Evolutionary conservation across 306 rosid genomes (phyloP).

Genomic region (Lathyrus tuberosus): DNA sequence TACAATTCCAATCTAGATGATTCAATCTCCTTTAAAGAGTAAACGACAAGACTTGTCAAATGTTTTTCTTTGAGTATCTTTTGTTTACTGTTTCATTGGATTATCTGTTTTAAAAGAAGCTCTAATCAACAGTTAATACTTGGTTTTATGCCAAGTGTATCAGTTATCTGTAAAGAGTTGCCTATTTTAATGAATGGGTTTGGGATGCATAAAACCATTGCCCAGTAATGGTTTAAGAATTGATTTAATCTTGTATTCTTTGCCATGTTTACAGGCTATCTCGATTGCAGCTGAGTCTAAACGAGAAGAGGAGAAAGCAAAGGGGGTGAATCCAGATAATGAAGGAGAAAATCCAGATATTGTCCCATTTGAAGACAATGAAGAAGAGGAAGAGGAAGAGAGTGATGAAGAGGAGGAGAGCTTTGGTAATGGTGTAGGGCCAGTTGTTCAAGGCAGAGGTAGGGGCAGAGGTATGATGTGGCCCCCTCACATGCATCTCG

Average conservation of each 20-base stretch:
- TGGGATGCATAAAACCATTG: constrained; percentile 4
- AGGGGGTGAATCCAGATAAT: constrained; percentile 91
- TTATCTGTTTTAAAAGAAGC: background rate
- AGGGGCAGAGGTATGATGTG: constrained; percentile 97
- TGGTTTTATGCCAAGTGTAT: background rate
- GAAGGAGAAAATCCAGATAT: constrained; percentile 95
- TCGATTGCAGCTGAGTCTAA: constrained; percentile 90
- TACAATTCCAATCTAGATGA: background rate
- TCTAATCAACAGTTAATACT: background rate
- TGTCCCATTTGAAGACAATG: constrained; percentile 98
- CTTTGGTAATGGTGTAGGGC: constrained; percentile 65
- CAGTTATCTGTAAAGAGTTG: constrained; percentile 9
- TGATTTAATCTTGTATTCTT: constrained; percentile 31
- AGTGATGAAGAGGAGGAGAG: constrained; percentile 98
- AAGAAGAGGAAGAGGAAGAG: constrained; percentile 99
- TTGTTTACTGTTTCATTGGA: background rate
- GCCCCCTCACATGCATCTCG: constrained; percentile 94
- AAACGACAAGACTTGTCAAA: background rate
- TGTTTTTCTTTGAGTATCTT: constrained; percentile 21
- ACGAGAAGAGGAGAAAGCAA: constrained; percentile 98
- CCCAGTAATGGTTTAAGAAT: background rate
- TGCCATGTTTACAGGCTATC: constrained; percentile 63
- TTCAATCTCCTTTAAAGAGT: constrained; percentile 8
- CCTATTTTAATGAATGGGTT: constrained; percentile 30
- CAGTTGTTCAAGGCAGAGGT: constrained; percentile 81